Base-by-base conservation (phyloP, 202 grass and related monocot species). In the Panicum virgatum region DNA sequence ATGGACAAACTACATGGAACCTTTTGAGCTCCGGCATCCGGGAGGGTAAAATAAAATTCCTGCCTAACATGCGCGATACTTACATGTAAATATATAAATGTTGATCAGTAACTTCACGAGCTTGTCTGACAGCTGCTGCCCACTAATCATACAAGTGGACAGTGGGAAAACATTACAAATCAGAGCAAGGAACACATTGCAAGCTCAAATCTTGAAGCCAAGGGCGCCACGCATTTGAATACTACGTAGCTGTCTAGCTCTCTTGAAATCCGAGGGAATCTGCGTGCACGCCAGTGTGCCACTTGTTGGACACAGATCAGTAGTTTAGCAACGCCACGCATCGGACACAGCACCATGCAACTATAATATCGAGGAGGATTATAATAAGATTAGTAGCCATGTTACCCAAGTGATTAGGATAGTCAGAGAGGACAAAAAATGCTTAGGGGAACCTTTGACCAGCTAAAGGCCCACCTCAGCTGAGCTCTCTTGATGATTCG, bases 401-500 rank as follows among this genome's bases (percentile, higher is more conserved):
- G 84, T 76, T 84, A 83, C 81, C 44, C 59, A 84, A 62, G 79
- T 62, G 80, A 76, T 89, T 80, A 86, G 26, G 70, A 79, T 91
- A 89, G 60, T 42, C 74, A 78, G 79, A 90, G 88, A 70, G 83
- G 88, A 86, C 88, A 86, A 90, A 90, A 90, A 90, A 60, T 86
- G 83, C 74, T 86, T 83, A 83, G 70, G 74, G 83, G 88, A 83
- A 90, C 83, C 83, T 90, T 90, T 90, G 88, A 90, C 88, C 79
- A 82, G 72, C 79, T 82, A 86, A 89, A 89, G 83, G 78, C 51
- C 53, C 51, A 38, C 43, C 79, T 68, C 60, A 69, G 52, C 73
- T 46, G 45, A 52, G 60, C 68, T 73, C 79, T 29, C 80, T 79
- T 42, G 75, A 78, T 82, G 68, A 54, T 86, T 56, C 86, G 74